Percentiles rank a stretch among this genome's conserved stretches.
Conservation (phyloP, 306 rosid genomes). For the Urtica urens region DNA sequence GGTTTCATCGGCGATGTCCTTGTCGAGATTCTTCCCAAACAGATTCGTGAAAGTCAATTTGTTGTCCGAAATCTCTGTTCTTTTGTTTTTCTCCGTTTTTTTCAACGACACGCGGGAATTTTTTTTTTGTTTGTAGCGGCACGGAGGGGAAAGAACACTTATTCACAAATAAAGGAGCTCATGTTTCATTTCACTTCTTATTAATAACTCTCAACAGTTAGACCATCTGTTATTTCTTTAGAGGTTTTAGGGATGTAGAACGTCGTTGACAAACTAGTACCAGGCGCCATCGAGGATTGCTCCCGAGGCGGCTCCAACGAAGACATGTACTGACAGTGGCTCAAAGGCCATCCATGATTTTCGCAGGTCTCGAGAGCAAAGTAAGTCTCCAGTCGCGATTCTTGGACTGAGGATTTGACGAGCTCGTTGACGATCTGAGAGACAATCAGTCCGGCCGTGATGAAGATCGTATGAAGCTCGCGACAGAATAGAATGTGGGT, state of each 20-base stretch:
- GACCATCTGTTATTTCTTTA: too few relatives aligned
- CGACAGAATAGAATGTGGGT: conserved; percentile 92
- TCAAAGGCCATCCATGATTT: conserved; percentile 93
- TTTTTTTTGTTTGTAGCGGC: too few relatives aligned
- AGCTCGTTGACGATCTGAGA: conserved; percentile 70
- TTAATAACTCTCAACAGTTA: too few relatives aligned
- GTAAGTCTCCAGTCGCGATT: conserved; percentile 72
- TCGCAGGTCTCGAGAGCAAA: conserved; percentile 70
- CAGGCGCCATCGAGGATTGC: too few relatives aligned
- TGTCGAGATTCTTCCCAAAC: conserved; percentile 13
- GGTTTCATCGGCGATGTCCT: conserved; percentile 5
- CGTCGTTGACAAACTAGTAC: too few relatives aligned
- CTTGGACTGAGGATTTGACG: conserved; percentile 60
- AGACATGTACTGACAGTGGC: conserved; percentile 92
- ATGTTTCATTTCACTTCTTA: too few relatives aligned
- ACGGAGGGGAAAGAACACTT: too few relatives aligned
- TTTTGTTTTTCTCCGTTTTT: conserved; percentile 4
- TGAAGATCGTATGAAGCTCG: conserved; percentile 80
- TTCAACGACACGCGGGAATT: too few relatives aligned
- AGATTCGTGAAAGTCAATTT: conserved; percentile 8
- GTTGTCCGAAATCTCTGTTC: neutral
- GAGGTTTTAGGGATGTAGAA: too few relatives aligned
- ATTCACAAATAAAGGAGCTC: too few relatives aligned
- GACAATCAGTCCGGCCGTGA: conserved; percentile 49
- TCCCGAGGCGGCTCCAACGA: too few relatives aligned